Evolutionary conservation across 1,284 basidiomycete genomes (phyloP).

Genomic region (Trametes hirsuta): DNA sequence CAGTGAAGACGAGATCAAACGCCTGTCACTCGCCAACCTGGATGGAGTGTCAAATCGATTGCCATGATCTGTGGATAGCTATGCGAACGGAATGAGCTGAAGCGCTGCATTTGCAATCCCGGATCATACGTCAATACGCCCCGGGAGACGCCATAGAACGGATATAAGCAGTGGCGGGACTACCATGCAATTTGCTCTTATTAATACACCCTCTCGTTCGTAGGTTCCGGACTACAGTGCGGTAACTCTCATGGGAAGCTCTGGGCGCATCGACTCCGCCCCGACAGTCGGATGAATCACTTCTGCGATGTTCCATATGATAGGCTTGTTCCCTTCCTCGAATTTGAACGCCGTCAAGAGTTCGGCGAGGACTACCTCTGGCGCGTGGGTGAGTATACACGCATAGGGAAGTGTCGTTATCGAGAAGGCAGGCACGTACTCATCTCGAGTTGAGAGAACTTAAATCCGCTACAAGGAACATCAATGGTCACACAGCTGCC

Average conservation of each 20-base stretch:
- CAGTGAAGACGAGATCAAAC: no score
- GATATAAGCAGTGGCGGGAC: not conserved
- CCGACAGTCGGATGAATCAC: slow-evolving; percentile 23
- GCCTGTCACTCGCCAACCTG: no score
- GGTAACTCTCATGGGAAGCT: not conserved
- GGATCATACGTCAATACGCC: no score
- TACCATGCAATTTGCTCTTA: not conserved
- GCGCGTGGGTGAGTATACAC: slow-evolving; percentile 13
- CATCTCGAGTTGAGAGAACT: slow-evolving; percentile 24
- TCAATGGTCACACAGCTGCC: not conserved
- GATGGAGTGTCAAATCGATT: no score
- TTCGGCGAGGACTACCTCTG: slow-evolving; percentile 23
- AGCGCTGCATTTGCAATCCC: no score
- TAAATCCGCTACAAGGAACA: slow-evolving; percentile 20
- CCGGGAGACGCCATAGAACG: no score
- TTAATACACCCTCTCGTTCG: not conserved
- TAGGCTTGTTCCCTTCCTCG: slow-evolving; percentile 13
- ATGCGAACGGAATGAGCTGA: no score
- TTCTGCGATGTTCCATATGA: slow-evolving; percentile 25
- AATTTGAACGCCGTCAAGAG: slow-evolving; percentile 23
- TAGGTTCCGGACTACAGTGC: not conserved
- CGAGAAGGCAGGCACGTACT: slow-evolving; percentile 21
- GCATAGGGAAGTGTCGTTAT: not conserved
- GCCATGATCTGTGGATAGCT: no score
- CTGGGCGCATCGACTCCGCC: not conserved